Evolutionary conservation across 345 rosid genomes (phyloP), one percentile per base, ranked within the genome.

Genomic region (Syzygium grande): DNA sequence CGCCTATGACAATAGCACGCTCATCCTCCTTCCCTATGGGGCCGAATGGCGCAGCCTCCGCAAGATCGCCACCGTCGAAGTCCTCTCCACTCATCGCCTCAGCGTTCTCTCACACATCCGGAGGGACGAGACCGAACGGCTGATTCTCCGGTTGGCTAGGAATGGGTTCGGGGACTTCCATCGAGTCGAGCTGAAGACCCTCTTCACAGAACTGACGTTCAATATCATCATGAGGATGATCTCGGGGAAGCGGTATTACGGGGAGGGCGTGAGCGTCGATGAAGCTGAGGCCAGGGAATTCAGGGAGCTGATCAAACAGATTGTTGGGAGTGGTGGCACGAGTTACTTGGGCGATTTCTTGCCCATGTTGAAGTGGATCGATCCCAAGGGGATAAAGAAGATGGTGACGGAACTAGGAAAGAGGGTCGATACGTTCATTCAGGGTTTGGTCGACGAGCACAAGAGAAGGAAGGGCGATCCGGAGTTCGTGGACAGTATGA

Each of bases 371-470:
- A 84, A 85, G 55, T 87, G 86, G 86, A 29, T 87, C 23, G 84
- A 59, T 51, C 84, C 34, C 65, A 0, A 86, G 3, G 88, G 65
- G 16, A 88, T 83, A 13, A 91, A 91, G 91, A 92, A 90, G 92
- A 91, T 85, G 63, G 46, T 91, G 79, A 85, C 63, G 46, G 87
- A 84, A 29, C 87, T 94, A 29, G 89, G 87, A 14, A 79, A 87
- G 85, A 90, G 87, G 65, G 77, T 59, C 87, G 96, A 94, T 79
- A 86, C 11, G 52, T 92, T 93, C 85, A 87, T 94, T 90, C 96
- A 94, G 86, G 87, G 89, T 56, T 87, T 93, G 65, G 87, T 93
- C 17, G 94, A 95, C 41, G 92, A 92, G 80, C 93, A 91, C 51
- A 88, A 91, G 86, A 80, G 46, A 5, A 90, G 89, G 29, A 88